Evolutionary conservation across 306 rosid genomes (phyloP), one percentile per base, ranked within the genome.

Genomic region (Vicia faba): DNA sequence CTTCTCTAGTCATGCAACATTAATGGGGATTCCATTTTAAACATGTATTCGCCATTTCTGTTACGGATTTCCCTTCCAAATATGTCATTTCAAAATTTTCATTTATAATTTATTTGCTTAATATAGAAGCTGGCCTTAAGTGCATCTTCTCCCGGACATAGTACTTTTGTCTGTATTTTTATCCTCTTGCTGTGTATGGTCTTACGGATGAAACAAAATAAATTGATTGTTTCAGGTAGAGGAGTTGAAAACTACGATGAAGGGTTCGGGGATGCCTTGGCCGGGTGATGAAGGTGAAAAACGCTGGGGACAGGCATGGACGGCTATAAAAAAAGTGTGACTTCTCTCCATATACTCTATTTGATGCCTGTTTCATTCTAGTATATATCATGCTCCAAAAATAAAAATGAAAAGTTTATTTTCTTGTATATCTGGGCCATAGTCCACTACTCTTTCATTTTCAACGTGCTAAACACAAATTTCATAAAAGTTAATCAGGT

Each of bases 201-300:
- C 69, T 43, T 11, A 40, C 63, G 13, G 41, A 72, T 45, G 58
- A 58, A 71, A 68, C 70, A 79, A 65, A 65, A 67, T 55, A 60
- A 55, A 56, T 70, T 53, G 59, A 13, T 53, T 80, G 16, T 43
- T 81, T 78, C 85, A 93, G 99, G 91, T 90, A 49, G 86, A 82
- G 77, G 97, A 93, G 78, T 84, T 93, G 81, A 83, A 82, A 82
- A 79, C 77, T 44, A 93, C 57, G 73, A 90, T 93, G 97, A 75
- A 82, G 83, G 64, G 90, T 85, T 93, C 97, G 46, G 99, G 90
- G 70, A 88, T 93, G 99, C 99, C 99, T 63, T 93, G 99, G 99
- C 99, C 99, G 1, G 97, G 99, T 62, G 99, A 93, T 83, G 99
- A 93, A 79, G 96, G 97, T 12, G 86, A 90, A 79, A 63, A 88